A percentile compares a stretch with the other conserved stretches of the same genome.
These are phyloP conservation scores for Elsinoe perseae DNA, from an alignment of 2,329 filamentous ascomycete genomes.

Conservation along the genomic window DNA sequence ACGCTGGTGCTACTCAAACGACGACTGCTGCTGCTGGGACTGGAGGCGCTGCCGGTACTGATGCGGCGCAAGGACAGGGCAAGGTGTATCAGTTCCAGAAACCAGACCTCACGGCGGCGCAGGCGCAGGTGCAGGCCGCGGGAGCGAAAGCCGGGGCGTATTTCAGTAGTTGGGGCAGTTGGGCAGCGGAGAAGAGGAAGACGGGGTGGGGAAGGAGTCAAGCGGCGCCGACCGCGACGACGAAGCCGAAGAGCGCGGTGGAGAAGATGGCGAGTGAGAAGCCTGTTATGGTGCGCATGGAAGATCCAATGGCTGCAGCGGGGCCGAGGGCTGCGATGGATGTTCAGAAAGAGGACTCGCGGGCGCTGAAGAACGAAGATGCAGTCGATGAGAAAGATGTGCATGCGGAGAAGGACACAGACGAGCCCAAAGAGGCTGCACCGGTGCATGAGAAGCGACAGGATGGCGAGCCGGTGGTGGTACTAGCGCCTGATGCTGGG, in stretches of 20 bases:
- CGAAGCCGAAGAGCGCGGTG: background rate
- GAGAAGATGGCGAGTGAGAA: constrained; percentile 1
- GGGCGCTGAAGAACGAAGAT: background rate
- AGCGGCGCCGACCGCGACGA: background rate
- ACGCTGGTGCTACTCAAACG: background rate
- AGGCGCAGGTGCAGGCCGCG: constrained; percentile 48
- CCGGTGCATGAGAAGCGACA: background rate
- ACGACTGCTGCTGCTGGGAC: background rate
- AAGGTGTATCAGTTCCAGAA: constrained; percentile 22
- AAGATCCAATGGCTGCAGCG: background rate
- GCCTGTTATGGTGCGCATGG: constrained; percentile 8
- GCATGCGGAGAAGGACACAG: background rate
- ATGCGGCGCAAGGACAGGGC: too few relatives aligned
- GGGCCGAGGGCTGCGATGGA: background rate
- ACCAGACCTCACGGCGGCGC: constrained; percentile 47
- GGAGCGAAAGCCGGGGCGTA: constrained; percentile 53
- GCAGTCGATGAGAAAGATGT: background rate
- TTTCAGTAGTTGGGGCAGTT: constrained; percentile 55
- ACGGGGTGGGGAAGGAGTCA: constrained; percentile 31
- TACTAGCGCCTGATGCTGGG: background rate
- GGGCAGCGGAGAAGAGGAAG: constrained; percentile 69
- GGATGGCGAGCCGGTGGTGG: background rate
- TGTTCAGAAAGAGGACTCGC: too few relatives aligned
- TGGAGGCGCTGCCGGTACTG: too few relatives aligned
- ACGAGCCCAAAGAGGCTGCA: background rate